Conservation (phyloP, 192 early-diverging fungal species). For the Allomyces javanicus region DNA sequence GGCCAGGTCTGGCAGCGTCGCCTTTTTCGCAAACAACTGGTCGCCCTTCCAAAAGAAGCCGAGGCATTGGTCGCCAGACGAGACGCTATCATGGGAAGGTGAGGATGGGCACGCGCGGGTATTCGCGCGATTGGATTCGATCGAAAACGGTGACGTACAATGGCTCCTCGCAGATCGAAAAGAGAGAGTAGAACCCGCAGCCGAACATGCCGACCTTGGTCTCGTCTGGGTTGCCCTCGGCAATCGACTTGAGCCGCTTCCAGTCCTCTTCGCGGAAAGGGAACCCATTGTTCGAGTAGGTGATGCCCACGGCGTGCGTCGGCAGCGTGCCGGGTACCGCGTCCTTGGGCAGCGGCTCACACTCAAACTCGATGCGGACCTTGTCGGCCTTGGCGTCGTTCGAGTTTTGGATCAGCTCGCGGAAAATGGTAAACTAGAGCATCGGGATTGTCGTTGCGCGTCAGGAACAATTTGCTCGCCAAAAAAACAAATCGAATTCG, state of each 20-base stretch:
- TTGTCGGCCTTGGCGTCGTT: conserved; percentile 52
- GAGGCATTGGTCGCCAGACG: conserved; percentile 56
- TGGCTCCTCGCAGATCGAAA: conserved; percentile 74
- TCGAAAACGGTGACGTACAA: conserved; percentile 27
- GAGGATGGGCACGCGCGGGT: background rate
- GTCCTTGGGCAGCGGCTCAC: conserved; percentile 17
- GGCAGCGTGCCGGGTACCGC: conserved; percentile 3
- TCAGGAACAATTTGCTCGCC: too few species aligned
- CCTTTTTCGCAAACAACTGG: conserved; percentile 63
- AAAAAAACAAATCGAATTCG: too few species aligned
- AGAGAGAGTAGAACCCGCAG: conserved; percentile 56
- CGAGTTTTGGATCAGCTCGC: conserved; percentile 54
- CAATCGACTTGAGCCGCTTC: conserved; percentile 60
- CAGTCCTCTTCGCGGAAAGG: conserved; percentile 64
- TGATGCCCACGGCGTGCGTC: conserved; percentile 18
- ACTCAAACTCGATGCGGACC: conserved; percentile 37
- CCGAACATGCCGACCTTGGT: conserved; percentile 10
- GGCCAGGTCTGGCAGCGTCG: conserved; percentile 14
- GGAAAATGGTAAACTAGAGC: conserved; percentile 44
- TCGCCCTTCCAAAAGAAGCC: conserved; percentile 78
- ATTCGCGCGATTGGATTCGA: background rate
- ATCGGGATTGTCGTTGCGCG: too few species aligned
- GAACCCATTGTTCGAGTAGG: conserved; percentile 70
- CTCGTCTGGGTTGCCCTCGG: conserved; percentile 79
- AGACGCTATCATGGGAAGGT: conserved; percentile 22